phyloP scores from a whole-genome alignment of 306 rosid genomes.

The Rosa lucieae region DNA sequence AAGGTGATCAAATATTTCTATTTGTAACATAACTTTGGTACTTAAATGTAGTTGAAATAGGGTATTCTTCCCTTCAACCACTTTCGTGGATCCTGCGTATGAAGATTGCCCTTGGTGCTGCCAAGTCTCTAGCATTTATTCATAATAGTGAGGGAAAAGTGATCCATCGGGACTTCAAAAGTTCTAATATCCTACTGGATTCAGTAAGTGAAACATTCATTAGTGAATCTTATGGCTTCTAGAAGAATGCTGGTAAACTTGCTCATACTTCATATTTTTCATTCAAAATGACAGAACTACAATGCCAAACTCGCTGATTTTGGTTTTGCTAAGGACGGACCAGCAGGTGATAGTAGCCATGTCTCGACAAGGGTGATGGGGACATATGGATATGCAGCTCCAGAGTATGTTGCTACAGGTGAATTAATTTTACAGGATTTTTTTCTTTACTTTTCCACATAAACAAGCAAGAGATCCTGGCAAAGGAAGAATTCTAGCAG shows the following conservation, averaged over 20 bases:
- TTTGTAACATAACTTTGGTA: background rate
- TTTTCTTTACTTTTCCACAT: background rate
- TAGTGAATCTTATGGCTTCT: background rate
- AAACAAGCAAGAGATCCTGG: background rate
- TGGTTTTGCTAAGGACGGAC: slow-evolving; percentile 92
- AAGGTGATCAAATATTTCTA: too few species aligned
- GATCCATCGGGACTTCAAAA: background rate
- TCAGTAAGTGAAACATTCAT: slow-evolving; percentile 43
- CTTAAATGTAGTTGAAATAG: background rate
- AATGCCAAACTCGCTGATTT: slow-evolving; percentile 85
- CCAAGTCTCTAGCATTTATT: background rate
- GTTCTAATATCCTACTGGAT: slow-evolving; percentile 34
- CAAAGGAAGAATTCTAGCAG: background rate
- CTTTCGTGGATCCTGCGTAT: slow-evolving; percentile 3
- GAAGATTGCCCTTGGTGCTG: background rate
- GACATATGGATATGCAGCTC: slow-evolving; percentile 94
- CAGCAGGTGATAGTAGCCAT: slow-evolving; percentile 69
- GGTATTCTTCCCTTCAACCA: background rate
- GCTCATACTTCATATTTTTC: background rate
- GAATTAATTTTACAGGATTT: slow-evolving; percentile 17
- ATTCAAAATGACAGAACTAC: slow-evolving; percentile 47
- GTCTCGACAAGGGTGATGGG: slow-evolving; percentile 96
- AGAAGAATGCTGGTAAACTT: too few species aligned
- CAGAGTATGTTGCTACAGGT: slow-evolving; percentile 96
- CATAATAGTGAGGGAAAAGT: background rate